Percentiles rank a stretch among this genome's conserved stretches.
Conservation (phyloP, 345 rosid species). For the Conringia planisiliqua region DNA sequence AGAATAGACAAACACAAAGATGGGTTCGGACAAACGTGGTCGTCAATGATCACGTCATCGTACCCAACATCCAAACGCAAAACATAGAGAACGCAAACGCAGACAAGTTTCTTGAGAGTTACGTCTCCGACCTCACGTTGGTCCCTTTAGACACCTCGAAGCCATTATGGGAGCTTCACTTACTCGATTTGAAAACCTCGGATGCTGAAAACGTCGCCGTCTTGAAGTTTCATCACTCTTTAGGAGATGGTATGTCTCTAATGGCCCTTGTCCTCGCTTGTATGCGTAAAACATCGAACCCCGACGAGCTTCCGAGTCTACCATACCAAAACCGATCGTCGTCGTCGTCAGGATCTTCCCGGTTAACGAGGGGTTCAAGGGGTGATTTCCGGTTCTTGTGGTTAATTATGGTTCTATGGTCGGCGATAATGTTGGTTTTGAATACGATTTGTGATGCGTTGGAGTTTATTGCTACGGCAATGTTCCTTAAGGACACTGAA, state of each 20-base stretch:
- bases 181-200: conserved; percentile 60
- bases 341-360: neutral
- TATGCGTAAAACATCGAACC: conserved; percentile 54
- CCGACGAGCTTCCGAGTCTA: conserved; percentile 52
- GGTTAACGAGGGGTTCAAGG: neutral
- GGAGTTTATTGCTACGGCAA: conserved; percentile 40
- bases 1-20: conserved; percentile 42
- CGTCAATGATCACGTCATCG: conserved; percentile 49
- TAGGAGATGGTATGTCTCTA: conserved; percentile 61
- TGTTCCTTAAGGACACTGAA: conserved; percentile 48
- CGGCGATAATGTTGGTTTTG: conserved; percentile 33
- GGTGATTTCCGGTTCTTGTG: conserved; percentile 31
- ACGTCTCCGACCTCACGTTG: conserved; percentile 55
- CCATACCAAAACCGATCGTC: conserved; percentile 34
- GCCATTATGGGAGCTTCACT: conserved; percentile 86
- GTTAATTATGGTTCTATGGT: conserved; percentile 45
- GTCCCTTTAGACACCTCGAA: conserved; percentile 52
- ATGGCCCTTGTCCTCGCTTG: conserved; percentile 58
- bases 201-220: conserved; percentile 58
- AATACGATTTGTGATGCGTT: conserved; percentile 52
- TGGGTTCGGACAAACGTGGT: conserved; percentile 59
- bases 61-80: conserved; percentile 41
- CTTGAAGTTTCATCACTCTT: conserved; percentile 58
- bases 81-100: conserved; percentile 45
- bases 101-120: conserved; percentile 56